Conservation (phyloP, 352 stramenopile genomes). For the Pythium pectinolyticum region DNA sequence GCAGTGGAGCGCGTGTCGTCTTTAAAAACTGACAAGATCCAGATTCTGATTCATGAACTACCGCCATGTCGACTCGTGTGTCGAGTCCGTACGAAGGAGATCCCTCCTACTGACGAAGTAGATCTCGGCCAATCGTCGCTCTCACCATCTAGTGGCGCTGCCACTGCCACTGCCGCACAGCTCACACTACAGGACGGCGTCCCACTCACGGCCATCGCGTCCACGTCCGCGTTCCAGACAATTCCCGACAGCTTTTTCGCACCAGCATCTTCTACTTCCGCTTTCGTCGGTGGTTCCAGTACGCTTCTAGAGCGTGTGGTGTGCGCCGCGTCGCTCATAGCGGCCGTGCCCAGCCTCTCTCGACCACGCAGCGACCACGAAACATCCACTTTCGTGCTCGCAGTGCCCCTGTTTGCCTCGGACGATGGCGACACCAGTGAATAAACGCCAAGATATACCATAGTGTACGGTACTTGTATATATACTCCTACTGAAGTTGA, state of each 20-base stretch:
- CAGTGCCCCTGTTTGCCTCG: constrained; percentile 27
- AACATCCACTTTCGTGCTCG: constrained; percentile 23
- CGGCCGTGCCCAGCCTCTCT: constrained; percentile 19
- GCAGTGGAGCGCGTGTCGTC: constrained; percentile 26
- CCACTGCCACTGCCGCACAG: background rate
- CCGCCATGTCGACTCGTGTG: constrained; percentile 41
- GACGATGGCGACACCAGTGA: constrained; percentile 27
- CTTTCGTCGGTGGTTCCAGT: too few species aligned
- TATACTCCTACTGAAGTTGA: background rate
- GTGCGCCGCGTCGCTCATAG: constrained; percentile 15
- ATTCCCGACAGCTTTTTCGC: constrained; percentile 24
- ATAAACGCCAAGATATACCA: background rate
- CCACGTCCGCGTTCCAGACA: constrained; percentile 16
- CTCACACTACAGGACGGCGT: constrained; percentile 7
- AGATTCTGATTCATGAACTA: constrained; percentile 32
- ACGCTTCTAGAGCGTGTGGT: constrained; percentile 1
- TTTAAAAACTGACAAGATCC: background rate
- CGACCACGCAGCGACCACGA: constrained; percentile 11
- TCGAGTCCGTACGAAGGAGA: too few species aligned
- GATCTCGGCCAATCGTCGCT: too few species aligned
- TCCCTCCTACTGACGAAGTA: too few species aligned
- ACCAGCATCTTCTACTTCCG: too few species aligned
- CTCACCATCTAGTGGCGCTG: too few species aligned
- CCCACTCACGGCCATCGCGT: constrained; percentile 14
- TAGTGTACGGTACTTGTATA: background rate